These are phyloP conservation scores for Rosa lucieae DNA, from an alignment of 306 rosid genomes.

Conservation along the genomic window DNA sequence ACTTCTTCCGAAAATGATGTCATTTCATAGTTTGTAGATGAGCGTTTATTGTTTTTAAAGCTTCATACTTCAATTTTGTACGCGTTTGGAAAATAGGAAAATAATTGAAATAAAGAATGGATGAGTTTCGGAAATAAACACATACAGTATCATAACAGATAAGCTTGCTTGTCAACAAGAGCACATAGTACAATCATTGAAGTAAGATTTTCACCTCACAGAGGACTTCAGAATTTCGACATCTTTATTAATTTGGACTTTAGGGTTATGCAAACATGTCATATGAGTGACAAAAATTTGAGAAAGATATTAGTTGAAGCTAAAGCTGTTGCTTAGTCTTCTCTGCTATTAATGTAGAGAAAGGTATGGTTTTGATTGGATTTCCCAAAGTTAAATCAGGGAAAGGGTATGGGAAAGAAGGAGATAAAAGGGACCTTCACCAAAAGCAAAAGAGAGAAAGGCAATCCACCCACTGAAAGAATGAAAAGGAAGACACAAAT, in stretches of 20 bases:
- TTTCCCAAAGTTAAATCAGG: constrained; percentile 38
- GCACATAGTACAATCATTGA: background rate
- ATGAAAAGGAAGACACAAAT: constrained; percentile 2
- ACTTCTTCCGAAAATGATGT: background rate
- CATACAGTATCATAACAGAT: background rate
- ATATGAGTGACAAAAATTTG: constrained; percentile 26
- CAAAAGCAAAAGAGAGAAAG: constrained; percentile 46
- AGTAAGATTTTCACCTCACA: background rate
- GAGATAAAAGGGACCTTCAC: constrained; percentile 51
- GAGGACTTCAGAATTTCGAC: background rate
- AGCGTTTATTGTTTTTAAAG: too few species aligned
- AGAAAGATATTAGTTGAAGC: constrained; percentile 34
- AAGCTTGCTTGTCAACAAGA: background rate
- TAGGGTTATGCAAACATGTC: constrained; percentile 20
- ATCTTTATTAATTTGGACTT: background rate
- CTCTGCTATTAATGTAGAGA: constrained; percentile 28
- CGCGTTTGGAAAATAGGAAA: too few species aligned
- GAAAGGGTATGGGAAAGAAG: constrained; percentile 46
- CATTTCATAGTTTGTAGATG: too few species aligned
- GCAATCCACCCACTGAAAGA: constrained; percentile 34
- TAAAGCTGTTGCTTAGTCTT: constrained; percentile 42
- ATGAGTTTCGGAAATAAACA: background rate
- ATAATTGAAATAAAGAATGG: background rate
- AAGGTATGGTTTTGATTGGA: constrained; percentile 51
- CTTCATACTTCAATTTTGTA: too few species aligned